Evolutionary conservation across 805 yeast species (phyloP).

Genomic region (Lipomyces chichibuensis): DNA sequence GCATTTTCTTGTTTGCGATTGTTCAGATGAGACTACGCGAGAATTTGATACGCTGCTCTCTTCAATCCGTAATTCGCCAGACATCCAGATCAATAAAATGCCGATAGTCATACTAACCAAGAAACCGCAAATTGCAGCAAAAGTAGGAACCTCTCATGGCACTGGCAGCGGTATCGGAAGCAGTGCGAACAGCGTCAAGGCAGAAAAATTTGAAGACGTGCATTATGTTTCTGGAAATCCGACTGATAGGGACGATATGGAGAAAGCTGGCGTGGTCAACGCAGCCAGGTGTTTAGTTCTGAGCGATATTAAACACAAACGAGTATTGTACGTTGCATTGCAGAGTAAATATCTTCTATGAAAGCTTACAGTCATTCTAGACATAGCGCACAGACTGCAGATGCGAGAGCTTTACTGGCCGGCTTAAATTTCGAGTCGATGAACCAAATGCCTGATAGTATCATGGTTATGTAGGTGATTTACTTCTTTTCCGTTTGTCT

Average conservation of each 20-base stretch:
- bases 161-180: neutral
- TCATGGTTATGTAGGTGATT: constrained; percentile 14
- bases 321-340: neutral
- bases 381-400: constrained; percentile 10
- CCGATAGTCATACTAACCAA: constrained; percentile 13
- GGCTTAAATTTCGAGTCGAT: constrained; percentile 20
- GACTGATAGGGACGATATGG: constrained; percentile 20
- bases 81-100: neutral
- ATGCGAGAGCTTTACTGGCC: constrained; percentile 16
- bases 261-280: constrained; percentile 11
- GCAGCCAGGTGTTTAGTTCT: constrained; percentile 20
- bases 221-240: constrained; percentile 18
- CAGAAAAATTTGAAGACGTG: constrained; percentile 12
- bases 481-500: neutral
- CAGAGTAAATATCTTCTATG: neutral
- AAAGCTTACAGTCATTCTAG: neutral
- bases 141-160: neutral
- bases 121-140: constrained; percentile 2
- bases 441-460: constrained; percentile 11
- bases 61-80: constrained; percentile 14
- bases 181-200: neutral
- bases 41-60: constrained; percentile 10
- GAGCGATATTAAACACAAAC: constrained; percentile 9
- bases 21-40: constrained; percentile 19
- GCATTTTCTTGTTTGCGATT: constrained; percentile 22